Evolutionary conservation across 371 early-diverging fungal genomes (phyloP).

Genomic region (Haplosporangium sp.): DNA sequence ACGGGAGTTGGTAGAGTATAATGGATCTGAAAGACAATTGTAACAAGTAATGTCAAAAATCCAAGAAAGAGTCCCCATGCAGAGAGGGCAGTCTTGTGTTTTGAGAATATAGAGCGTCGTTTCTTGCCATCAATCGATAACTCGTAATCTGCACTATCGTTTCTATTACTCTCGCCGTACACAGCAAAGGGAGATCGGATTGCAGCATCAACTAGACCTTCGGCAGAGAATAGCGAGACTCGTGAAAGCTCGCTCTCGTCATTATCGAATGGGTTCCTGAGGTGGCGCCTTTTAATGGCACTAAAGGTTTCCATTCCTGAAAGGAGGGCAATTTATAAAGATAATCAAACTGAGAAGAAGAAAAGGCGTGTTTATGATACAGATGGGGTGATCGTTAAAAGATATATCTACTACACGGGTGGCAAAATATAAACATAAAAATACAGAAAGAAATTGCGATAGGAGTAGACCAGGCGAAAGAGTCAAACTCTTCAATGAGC

Average conservation of each 20-base stretch:
- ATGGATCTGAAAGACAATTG: slow-evolving; percentile 58
- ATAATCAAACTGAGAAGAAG: too few relatives aligned
- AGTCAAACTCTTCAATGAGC: not conserved
- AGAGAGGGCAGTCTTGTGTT: slow-evolving; percentile 12
- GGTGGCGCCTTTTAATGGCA: slow-evolving; percentile 37
- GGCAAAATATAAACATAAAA: too few relatives aligned
- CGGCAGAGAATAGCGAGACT: slow-evolving; percentile 20
- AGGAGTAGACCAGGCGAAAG: not conserved
- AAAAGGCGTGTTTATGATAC: not conserved
- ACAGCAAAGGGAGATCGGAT: slow-evolving; percentile 19
- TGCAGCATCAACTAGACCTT: slow-evolving; percentile 26
- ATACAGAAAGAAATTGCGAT: not conserved
- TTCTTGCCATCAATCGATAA: not conserved
- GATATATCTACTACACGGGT: too few relatives aligned
- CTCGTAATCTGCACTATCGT: not conserved
- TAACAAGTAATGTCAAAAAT: slow-evolving; percentile 36
- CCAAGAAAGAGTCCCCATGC: slow-evolving; percentile 33
- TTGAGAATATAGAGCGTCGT: slow-evolving; percentile 14
- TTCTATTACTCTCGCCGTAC: not conserved
- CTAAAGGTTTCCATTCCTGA: slow-evolving; percentile 28
- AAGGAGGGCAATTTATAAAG: not conserved
- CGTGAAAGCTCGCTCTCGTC: slow-evolving; percentile 9
- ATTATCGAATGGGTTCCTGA: slow-evolving; percentile 32
- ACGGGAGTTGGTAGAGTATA: slow-evolving; percentile 48
- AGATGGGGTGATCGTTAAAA: not conserved